Evolutionary conservation across 495 filamentous ascomycete species (phyloP).

Genomic region (Lasiosphaeria miniovina): DNA sequence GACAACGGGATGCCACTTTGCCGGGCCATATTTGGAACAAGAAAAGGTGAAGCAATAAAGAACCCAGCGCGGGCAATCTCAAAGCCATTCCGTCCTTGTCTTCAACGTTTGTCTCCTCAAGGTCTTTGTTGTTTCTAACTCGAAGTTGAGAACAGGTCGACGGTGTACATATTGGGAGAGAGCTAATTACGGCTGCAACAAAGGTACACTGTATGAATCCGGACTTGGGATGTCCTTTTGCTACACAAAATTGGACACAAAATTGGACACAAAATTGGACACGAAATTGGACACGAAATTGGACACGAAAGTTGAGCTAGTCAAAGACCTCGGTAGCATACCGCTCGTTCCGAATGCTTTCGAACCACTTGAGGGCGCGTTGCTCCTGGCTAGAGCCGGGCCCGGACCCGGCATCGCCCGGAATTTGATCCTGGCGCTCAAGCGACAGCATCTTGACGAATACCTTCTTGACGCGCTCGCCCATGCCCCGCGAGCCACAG

Average conservation of each 20-base stretch:
- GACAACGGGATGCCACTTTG: too few relatives aligned
- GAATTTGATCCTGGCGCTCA: constrained; percentile 33
- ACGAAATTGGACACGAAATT: not conserved
- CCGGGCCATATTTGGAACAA: too few relatives aligned
- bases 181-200: too few relatives aligned
- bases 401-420: constrained; percentile 37
- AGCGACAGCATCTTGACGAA: constrained; percentile 46
- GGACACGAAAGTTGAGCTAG: constrained; percentile 18
- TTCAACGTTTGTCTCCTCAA: too few relatives aligned
- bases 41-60: too few relatives aligned
- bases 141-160: too few relatives aligned
- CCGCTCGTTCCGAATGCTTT: constrained; percentile 55
- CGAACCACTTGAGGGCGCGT: constrained; percentile 48
- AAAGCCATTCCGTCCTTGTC: too few relatives aligned
- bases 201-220: too few relatives aligned
- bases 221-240: not conserved
- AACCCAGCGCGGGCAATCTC: too few relatives aligned
- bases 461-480: constrained; percentile 53
- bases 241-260: not conserved
- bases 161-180: too few relatives aligned
- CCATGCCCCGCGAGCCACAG: constrained; percentile 62
- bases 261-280: not conserved
- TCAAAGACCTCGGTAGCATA: constrained; percentile 71
- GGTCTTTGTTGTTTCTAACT: too few relatives aligned
- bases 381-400: constrained; percentile 36